These are phyloP conservation scores for Aspergillus eucalypticola DNA, from an alignment of 2,329 filamentous ascomycete species.

Conservation along the genomic window DNA sequence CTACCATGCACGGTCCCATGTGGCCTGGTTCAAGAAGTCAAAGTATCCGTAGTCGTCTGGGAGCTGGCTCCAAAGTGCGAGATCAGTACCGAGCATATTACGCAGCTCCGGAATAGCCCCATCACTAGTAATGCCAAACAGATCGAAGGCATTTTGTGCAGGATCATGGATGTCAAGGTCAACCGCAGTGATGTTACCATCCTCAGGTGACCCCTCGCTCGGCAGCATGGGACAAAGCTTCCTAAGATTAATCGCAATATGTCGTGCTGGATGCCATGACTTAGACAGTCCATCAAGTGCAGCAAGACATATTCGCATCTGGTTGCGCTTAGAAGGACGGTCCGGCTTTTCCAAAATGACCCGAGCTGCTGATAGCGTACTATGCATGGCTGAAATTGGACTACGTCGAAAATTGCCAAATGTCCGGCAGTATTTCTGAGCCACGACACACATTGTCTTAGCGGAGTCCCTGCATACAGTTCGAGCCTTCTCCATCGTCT, in stretches of 20 bases:
- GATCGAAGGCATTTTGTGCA: neutral
- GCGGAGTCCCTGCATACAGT: constrained; percentile 25
- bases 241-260: neutral
- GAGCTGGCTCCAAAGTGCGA: neutral
- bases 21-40: neutral
- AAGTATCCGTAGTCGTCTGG: constrained; percentile 1
- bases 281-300: constrained; percentile 7
- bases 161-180: neutral
- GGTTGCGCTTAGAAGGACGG: neutral
- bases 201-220: neutral
- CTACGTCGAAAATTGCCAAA: constrained; percentile 38
- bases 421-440: constrained; percentile 32
- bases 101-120: neutral
- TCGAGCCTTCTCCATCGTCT: neutral
- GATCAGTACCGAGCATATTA: neutral
- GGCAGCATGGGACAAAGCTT: neutral
- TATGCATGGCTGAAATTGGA: constrained; percentile 38
- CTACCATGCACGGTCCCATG: neutral
- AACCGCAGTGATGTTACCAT: neutral
- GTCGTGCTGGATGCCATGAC: constrained; percentile 6
- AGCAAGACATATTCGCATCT: constrained; percentile 3
- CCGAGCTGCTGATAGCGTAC: constrained; percentile 33
- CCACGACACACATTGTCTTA: constrained; percentile 26
- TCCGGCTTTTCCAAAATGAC: constrained; percentile 12
- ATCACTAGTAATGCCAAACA: neutral